A percentile compares a stretch with the other conserved stretches of the same genome.
Conservation (phyloP, 2,329 filamentous ascomycete genomes). For the Talaromyces rugulosus region DNA sequence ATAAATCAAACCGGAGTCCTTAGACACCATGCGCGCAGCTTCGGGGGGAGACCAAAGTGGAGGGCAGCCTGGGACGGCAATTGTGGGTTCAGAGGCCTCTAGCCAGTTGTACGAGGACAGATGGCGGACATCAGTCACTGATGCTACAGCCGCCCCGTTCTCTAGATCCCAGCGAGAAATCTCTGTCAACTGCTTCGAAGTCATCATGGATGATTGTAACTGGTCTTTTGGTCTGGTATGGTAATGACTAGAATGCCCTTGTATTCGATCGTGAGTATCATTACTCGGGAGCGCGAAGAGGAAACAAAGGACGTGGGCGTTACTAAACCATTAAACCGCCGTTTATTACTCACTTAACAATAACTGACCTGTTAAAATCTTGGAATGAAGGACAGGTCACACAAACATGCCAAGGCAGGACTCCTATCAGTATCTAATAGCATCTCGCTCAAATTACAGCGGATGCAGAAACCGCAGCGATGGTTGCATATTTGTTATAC, state of each 20-base stretch:
- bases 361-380: not conserved
- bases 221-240: not conserved
- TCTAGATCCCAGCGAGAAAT: not conserved
- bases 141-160: not conserved
- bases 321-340: not conserved
- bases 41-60: conserved; percentile 32
- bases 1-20: conserved; percentile 36
- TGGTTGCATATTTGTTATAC: not conserved
- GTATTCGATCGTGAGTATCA: not conserved
- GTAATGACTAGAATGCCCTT: not conserved
- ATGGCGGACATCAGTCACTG: conserved; percentile 27
- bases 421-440: not conserved
- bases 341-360: not conserved
- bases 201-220: conserved; percentile 2
- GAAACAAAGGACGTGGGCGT: not conserved
- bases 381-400: not conserved
- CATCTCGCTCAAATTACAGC: not conserved
- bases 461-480: not conserved
- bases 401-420: not conserved
- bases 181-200: not conserved
- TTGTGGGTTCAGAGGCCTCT: conserved; percentile 37
- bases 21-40: conserved; percentile 20
- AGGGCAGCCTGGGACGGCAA: conserved; percentile 44
- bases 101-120: conserved; percentile 51
- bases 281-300: not conserved